A percentile compares a stretch with the other conserved stretches of the same genome.
Evolutionary conservation across 805 yeast species (phyloP).

Genomic region (Yueomyces sp.): DNA sequence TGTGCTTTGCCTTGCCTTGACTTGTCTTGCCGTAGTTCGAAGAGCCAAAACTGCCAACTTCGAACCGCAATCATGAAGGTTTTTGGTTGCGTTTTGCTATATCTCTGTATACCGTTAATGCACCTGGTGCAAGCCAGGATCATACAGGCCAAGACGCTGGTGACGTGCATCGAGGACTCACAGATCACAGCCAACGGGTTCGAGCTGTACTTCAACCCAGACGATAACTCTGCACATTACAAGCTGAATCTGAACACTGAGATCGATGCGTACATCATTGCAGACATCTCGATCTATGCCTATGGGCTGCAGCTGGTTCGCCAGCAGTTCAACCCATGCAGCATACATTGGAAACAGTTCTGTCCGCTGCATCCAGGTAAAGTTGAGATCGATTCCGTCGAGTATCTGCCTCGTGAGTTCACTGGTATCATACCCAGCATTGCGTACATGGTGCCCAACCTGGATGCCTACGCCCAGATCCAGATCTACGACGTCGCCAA

Average conservation of each 20-base stretch:
- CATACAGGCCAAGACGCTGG: slow-evolving; percentile 40
- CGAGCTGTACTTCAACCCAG: slow-evolving; percentile 66
- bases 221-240: slow-evolving; percentile 52
- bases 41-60: too few species aligned
- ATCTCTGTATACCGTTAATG: too few species aligned
- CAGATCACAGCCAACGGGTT: slow-evolving; percentile 62
- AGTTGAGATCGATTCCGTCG: slow-evolving; percentile 61
- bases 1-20: too few species aligned
- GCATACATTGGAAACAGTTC: slow-evolving; percentile 62
- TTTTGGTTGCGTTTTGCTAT: too few species aligned
- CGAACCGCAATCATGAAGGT: too few species aligned
- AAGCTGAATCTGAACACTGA: slow-evolving; percentile 58
- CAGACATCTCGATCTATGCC: slow-evolving; percentile 69
- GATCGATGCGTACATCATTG: slow-evolving; percentile 52
- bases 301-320: slow-evolving; percentile 70
- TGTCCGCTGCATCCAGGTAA: slow-evolving; percentile 82
- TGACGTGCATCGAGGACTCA: slow-evolving; percentile 74
- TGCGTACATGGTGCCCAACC: slow-evolving; percentile 76
- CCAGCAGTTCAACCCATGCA: slow-evolving; percentile 49
- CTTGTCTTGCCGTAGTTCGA: too few species aligned
- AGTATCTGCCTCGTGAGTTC: slow-evolving; percentile 41
- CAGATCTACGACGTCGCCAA: slow-evolving; percentile 31
- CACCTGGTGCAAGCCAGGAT: not conserved
- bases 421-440: slow-evolving; percentile 63
- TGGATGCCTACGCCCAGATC: slow-evolving; percentile 66